Conservation (phyloP, 2,329 filamentous ascomycete species). For the Boeremia exigua region DNA sequence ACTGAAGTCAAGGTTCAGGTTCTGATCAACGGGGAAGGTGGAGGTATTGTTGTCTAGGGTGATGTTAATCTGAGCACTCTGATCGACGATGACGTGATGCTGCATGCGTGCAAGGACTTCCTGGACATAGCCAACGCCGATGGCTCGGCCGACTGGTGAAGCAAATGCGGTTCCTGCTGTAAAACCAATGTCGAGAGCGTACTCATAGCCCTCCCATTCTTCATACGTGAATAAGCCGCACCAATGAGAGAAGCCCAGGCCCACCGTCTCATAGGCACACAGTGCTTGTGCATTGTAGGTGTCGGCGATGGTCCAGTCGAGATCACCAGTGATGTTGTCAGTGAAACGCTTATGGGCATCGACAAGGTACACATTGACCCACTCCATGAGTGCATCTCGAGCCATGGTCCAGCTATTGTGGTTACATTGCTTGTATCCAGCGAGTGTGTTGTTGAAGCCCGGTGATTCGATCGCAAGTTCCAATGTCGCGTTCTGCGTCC, state of each 20-base stretch:
- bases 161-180: constrained; percentile 67
- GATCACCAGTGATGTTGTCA: constrained; percentile 53
- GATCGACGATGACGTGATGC: constrained; percentile 62
- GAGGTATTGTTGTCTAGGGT: constrained; percentile 70
- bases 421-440: constrained; percentile 70
- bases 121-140: constrained; percentile 71
- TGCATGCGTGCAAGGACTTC: constrained; percentile 74
- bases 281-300: constrained; percentile 70
- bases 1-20: constrained; percentile 77
- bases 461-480: constrained; percentile 71
- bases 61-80: constrained; percentile 61
- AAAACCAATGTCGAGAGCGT: constrained; percentile 72
- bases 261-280: constrained; percentile 80
- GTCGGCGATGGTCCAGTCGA: constrained; percentile 45
- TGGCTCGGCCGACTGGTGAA: constrained; percentile 70
- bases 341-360: constrained; percentile 68
- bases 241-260: constrained; percentile 75
- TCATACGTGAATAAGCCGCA: constrained; percentile 76
- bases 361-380: constrained; percentile 69
- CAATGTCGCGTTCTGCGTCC: constrained; percentile 74
- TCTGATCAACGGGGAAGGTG: constrained; percentile 77
- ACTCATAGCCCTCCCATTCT: constrained; percentile 76
- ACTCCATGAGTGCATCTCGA: constrained; percentile 60
- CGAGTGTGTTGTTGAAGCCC: constrained; percentile 73
- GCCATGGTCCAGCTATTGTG: constrained; percentile 61